Base-by-base conservation (phyloP, 805 yeast species). In the Candida namnaoensis region DNA sequence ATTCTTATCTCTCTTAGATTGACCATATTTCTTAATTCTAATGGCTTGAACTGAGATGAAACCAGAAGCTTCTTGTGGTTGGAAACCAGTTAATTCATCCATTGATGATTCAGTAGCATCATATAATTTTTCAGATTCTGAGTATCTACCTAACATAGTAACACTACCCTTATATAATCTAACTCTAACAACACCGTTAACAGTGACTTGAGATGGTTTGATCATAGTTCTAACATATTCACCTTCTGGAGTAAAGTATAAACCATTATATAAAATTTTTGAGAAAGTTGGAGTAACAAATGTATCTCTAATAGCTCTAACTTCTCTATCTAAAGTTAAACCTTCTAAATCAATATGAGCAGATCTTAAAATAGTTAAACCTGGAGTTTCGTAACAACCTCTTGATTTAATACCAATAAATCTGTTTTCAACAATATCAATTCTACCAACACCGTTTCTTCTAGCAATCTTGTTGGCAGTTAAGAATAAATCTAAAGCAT, bases 361-460 rank as follows among this genome's bases (percentile, higher is more conserved):
- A 43, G 78, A 66, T 78, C 99, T 88, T 68, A 93, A 81, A 47
- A 93, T 64, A 47, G 99, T 91, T 58, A 93, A 79, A 66, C 98
- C 99, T 53, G 99, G 99, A 49, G 98, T 95, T 72, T 93, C 99
- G 73, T 93, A 93, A 75, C 99, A 93, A 45, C 99, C 99, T 76
- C 99, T 88, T 49, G 98, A 90, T 69, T 93, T 93, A 67, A 93
- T 84, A 66, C 98, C 98, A 60, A 93, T 93, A 68, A 93, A 93
- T 75, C 99, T 88, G 77, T 93, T 88, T 73, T 93, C 99, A 51
- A 93, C 99, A 61, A 93, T 93, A 72, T 93, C 99, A 64, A 93
- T 84, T 76, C 99, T 88, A 66, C 99, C 99, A 47, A 93, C 96
- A 75, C 99, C 99, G 65, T 93, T 90, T 74, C 96, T 88, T 79